A percentile compares a stretch with the other conserved stretches of the same genome.
Evolutionary conservation across 257 asterid genomes (phyloP).

Genomic region (Nemophila menziesii): DNA sequence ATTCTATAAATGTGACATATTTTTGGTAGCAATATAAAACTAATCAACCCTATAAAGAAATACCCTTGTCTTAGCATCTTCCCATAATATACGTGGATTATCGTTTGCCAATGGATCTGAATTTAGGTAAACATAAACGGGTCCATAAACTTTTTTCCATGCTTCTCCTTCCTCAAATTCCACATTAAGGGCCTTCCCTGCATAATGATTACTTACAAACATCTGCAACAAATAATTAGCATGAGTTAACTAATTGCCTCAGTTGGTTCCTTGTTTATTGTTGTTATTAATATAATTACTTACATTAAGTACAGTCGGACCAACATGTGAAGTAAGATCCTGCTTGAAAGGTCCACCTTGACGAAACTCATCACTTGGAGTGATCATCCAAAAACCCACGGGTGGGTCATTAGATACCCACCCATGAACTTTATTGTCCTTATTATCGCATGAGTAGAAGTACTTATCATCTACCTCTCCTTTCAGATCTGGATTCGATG

Average conservation of each 20-base stretch:
- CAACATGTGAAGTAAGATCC: constrained; percentile 42
- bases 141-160: constrained; percentile 49
- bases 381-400: constrained; percentile 47
- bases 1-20: no score
- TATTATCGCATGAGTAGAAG: constrained; percentile 57
- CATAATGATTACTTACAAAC: constrained; percentile 39
- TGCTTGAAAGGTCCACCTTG: constrained; percentile 57
- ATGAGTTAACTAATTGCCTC: background rate
- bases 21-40: background rate
- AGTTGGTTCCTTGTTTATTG: background rate
- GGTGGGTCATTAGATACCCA: constrained; percentile 48
- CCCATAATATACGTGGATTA: constrained; percentile 43
- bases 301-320: constrained; percentile 51
- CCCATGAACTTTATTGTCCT: constrained; percentile 48
- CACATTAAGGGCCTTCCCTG: constrained; percentile 33
- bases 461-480: constrained; percentile 62
- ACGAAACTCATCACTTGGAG: constrained; percentile 47
- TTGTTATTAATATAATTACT: constrained; percentile 32
- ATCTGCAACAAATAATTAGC: constrained; percentile 17
- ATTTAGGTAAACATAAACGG: constrained; percentile 41
- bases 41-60: background rate
- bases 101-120: constrained; percentile 14
- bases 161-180: constrained; percentile 39
- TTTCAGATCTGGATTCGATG: constrained; percentile 46
- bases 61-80: constrained; percentile 49